phyloP scores from a whole-genome alignment of 2,329 filamentous ascomycete species.

The Fusarium bactridioides region DNA sequence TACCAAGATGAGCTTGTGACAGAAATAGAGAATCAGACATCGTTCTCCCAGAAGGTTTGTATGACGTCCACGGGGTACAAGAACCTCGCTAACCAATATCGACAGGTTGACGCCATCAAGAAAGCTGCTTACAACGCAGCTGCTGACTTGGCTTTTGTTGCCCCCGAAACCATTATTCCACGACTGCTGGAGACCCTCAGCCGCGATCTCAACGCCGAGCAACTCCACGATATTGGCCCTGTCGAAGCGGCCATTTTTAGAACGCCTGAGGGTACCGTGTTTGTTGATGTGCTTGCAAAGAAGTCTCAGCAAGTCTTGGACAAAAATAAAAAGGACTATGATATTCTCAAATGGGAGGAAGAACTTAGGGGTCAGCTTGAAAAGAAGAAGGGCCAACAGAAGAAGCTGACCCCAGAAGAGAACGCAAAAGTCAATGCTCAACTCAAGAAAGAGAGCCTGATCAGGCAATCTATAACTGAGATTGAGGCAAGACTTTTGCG shows the following conservation, averaged over 20 bases:
- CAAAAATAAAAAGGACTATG: constrained; percentile 94
- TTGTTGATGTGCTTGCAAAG: constrained; percentile 89
- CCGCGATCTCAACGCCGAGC: constrained; percentile 74
- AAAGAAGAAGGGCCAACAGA: constrained; percentile 90
- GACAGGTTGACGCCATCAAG: constrained; percentile 55
- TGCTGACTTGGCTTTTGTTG: constrained; percentile 92
- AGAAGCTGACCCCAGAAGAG: constrained; percentile 91
- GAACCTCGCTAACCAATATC: constrained; percentile 9
- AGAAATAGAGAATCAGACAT: constrained; percentile 66
- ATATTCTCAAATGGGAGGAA: constrained; percentile 96
- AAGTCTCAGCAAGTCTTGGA: constrained; percentile 75
- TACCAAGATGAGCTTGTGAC: constrained; percentile 70
- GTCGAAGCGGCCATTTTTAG: constrained; percentile 93
- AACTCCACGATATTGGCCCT: constrained; percentile 77
- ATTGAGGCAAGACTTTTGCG: constrained; percentile 77
- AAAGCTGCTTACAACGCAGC: constrained; percentile 83
- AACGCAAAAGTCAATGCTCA: constrained; percentile 90
- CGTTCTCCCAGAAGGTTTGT: constrained; percentile 61
- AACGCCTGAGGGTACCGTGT: constrained; percentile 86
- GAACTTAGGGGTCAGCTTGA: constrained; percentile 87
- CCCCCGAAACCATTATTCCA: constrained; percentile 81
- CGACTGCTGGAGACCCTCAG: constrained; percentile 77
- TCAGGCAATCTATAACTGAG: constrained; percentile 74
- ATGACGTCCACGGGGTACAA: not conserved
- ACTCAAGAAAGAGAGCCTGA: constrained; percentile 82